Evolutionary conservation across 805 yeast genomes (phyloP), one percentile per base, ranked within the genome.

Genomic region (Suhomyces vadensis): DNA sequence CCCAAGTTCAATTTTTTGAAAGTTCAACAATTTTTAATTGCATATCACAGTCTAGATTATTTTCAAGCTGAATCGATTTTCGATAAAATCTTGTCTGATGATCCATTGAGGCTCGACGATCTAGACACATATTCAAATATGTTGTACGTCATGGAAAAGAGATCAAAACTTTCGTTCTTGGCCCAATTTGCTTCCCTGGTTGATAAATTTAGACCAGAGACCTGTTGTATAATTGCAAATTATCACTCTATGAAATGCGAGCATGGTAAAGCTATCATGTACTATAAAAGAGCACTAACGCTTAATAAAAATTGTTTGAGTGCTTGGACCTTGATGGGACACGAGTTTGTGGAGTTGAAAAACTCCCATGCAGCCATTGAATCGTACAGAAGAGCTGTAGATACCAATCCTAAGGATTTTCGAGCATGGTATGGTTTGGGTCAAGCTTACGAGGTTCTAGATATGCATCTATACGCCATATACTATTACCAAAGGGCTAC

Each of bases 321-420:
- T 50, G 97, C 98, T 0, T 94, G 98, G 98, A 94, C 98, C 0
- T 72, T 94, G 46, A 90, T 94, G 97, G 99, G 99, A 8, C 99
- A 94, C 65, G 99, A 94, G 67, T 94, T 88, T 68, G 95, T 94
- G 11, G 99, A 94, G 62, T 74, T 94, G 55, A 91, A 92, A 58
- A 94, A 94, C 65, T 85, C 96, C 1, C 96, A 94, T 64, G 98
- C 98, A 1, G 99, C 99, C 1, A 94, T 94, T 43, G 97, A 92
- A 69, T 83, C 95, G 46, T 94, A 94, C 60, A 70, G 98, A 52
- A 71, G 96, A 35, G 99, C 98, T 0, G 92, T 91, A 1, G 97
- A 90, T 60, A 83, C 91, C 2, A 88, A 87, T 57, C 78, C 82
- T 36, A 84, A 86, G 57, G 99, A 94, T 61, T 95, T 87, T 62